Percentiles rank a stretch among this genome's conserved stretches.
phyloP scores from a whole-genome alignment of 2,329 filamentous ascomycete species.

The Fusarium torreyae region DNA sequence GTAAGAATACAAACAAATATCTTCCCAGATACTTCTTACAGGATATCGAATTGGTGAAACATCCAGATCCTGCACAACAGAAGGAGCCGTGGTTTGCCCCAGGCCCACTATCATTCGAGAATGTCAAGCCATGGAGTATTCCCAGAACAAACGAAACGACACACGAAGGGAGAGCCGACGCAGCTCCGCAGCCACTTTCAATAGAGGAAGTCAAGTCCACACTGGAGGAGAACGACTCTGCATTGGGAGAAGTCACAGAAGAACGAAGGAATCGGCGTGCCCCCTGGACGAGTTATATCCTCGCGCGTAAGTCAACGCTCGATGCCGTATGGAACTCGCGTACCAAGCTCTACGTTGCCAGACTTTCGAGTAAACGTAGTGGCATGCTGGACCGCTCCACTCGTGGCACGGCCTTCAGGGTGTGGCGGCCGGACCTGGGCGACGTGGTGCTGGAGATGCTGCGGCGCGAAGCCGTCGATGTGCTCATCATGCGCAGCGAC shows the following conservation, averaged over 20 bases:
- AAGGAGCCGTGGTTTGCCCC: slow-evolving; percentile 71
- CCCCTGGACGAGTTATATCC: slow-evolving; percentile 44
- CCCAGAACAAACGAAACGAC: background rate
- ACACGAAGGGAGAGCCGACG: background rate
- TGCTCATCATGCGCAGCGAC: slow-evolving; percentile 55
- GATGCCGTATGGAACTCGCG: slow-evolving; percentile 41
- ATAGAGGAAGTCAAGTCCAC: background rate
- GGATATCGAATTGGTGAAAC: slow-evolving; percentile 68
- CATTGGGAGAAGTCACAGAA: background rate
- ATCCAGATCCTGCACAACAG: slow-evolving; percentile 70
- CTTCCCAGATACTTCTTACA: slow-evolving; percentile 76
- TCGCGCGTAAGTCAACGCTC: slow-evolving; percentile 51
- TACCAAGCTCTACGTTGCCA: background rate
- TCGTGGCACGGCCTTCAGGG: background rate
- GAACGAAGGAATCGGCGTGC: slow-evolving; percentile 15
- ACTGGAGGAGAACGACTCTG: background rate
- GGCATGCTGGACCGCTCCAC: slow-evolving; percentile 47
- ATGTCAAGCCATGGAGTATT: slow-evolving; percentile 39
- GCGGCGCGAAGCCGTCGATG: slow-evolving; percentile 62
- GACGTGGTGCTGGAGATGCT: slow-evolving; percentile 66
- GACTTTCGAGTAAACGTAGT: slow-evolving; percentile 42
- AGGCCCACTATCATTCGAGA: slow-evolving; percentile 54
- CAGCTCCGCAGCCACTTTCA: background rate
- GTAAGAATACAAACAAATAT: slow-evolving; percentile 61
- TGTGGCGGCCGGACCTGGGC: slow-evolving; percentile 69